These are phyloP conservation scores for Ophiostoma sp. DNA, from an alignment of 2,329 filamentous ascomycete genomes.

Conservation along the genomic window DNA sequence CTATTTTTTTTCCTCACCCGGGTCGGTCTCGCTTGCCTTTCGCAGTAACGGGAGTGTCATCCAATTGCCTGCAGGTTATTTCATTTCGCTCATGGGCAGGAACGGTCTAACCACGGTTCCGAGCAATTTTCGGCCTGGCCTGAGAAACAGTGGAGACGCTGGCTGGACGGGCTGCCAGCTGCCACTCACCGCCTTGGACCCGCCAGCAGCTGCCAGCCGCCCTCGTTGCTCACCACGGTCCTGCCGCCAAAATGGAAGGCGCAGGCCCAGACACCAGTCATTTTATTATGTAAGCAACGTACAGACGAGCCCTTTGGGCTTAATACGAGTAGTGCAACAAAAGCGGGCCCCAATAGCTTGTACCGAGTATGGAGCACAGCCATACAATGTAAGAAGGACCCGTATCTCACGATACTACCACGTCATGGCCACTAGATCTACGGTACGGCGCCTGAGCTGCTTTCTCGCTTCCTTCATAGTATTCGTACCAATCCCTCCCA, in stretches of 20 bases:
- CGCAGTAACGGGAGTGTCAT: conserved; percentile 21
- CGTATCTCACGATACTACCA: no score
- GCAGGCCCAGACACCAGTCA: neutral
- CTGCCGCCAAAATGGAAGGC: conserved; percentile 1
- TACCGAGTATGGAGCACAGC: no score
- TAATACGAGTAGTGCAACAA: no score
- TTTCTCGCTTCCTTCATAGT: no score
- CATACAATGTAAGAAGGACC: no score
- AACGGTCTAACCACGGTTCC: conserved; percentile 25
- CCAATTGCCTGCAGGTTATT: conserved; percentile 32
- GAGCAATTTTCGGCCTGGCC: conserved; percentile 29
- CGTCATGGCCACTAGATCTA: no score
- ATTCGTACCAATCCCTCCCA: no score
- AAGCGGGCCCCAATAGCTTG: no score
- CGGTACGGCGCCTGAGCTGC: no score
- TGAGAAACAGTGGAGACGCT: conserved; percentile 20
- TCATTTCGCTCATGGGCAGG: conserved; percentile 25
- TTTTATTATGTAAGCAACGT: no score
- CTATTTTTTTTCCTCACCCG: conserved; percentile 24
- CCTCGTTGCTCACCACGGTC: neutral
- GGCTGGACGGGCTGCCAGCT: conserved; percentile 17
- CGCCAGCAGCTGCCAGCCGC: neutral
- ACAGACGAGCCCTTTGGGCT: no score
- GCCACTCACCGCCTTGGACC: neutral
- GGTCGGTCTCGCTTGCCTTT: neutral